phyloP scores from a whole-genome alignment of 2,329 filamentous ascomycete species.

The Xylariaceae sp. region DNA sequence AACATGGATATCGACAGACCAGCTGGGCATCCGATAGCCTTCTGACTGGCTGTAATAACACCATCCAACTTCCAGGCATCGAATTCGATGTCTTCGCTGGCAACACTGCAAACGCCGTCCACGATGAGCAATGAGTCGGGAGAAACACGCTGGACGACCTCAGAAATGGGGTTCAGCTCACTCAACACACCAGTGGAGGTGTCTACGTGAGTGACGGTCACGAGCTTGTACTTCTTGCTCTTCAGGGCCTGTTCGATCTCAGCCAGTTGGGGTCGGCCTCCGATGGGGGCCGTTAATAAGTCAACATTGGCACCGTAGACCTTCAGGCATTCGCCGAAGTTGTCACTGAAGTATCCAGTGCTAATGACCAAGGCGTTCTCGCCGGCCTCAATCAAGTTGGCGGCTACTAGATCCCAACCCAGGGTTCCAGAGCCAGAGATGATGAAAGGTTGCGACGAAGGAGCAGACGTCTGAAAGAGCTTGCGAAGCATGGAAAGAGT shows the following conservation, averaged over 20 bases:
- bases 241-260: conserved; percentile 85
- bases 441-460: conserved; percentile 82
- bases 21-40: conserved; percentile 92
- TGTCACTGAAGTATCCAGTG: conserved; percentile 95
- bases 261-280: conserved; percentile 76
- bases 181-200: conserved; percentile 94
- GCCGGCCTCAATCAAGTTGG: conserved; percentile 83
- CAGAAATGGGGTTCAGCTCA: conserved; percentile 78
- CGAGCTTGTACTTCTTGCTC: conserved; percentile 86
- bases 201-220: conserved; percentile 96
- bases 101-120: conserved; percentile 95
- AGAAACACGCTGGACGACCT: conserved; percentile 78
- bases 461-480: conserved; percentile 85
- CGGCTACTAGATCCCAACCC: conserved; percentile 94
- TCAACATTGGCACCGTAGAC: conserved; percentile 88
- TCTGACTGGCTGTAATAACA: conserved; percentile 91
- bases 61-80: conserved; percentile 92
- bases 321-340: conserved; percentile 85
- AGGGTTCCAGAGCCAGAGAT: conserved; percentile 92
- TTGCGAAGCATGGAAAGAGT: conserved; percentile 81
- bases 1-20: conserved; percentile 93
- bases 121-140: conserved; percentile 89
- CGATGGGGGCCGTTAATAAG: conserved; percentile 83
- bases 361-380: conserved; percentile 91
- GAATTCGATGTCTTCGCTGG: conserved; percentile 91